Evolutionary conservation across 768 basidiomycete species (phyloP).

Genomic region (Suillus lakei): DNA sequence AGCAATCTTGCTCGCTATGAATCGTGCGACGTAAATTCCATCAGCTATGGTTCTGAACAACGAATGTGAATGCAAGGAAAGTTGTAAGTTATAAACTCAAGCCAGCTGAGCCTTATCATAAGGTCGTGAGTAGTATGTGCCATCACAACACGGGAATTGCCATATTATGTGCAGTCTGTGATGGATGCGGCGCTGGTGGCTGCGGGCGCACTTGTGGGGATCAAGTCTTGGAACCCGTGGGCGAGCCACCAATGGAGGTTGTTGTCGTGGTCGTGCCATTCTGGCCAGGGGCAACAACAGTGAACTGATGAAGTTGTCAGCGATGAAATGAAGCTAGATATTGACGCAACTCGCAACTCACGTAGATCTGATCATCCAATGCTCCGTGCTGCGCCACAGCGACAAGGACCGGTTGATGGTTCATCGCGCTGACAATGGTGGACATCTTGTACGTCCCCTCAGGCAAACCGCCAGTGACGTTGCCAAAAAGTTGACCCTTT

Average conservation of each 20-base stretch:
- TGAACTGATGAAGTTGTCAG: slow-evolving; percentile 24
- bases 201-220: background rate
- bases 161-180: background rate
- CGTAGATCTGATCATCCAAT: slow-evolving; percentile 48
- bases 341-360: slow-evolving; percentile 30
- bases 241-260: background rate
- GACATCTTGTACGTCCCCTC: slow-evolving; percentile 55
- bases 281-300: slow-evolving; percentile 20
- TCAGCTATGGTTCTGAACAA: background rate
- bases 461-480: slow-evolving; percentile 57
- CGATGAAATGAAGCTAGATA: background rate
- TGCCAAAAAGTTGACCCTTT: slow-evolving; percentile 49
- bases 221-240: background rate
- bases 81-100: background rate
- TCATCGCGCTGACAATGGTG: slow-evolving; percentile 49
- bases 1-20: background rate
- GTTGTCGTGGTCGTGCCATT: slow-evolving; percentile 19
- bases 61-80: background rate
- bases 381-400: slow-evolving; percentile 45
- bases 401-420: slow-evolving; percentile 46
- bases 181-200: slow-evolving; percentile 1
- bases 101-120: slow-evolving; percentile 1
- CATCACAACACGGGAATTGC: background rate
- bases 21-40: background rate
- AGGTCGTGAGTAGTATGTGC: background rate